Base-by-base conservation (phyloP, 140 eudicot genomes). In the Stevia rebaudiana region DNA sequence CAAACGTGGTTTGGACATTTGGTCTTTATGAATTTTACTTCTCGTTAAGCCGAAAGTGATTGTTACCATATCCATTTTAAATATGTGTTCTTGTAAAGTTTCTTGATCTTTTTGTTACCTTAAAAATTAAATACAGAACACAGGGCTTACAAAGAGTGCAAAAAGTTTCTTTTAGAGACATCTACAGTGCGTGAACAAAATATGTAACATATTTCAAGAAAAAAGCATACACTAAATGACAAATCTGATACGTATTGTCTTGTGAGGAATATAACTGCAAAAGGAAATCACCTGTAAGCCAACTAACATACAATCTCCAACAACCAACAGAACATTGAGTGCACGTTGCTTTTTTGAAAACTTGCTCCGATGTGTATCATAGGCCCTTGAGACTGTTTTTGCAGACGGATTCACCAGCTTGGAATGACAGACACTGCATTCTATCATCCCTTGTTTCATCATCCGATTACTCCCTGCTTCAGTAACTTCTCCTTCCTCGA, bases 351-450 rank as follows among this genome's bases (percentile, higher is more conserved):
- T 94, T 48, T 86, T 83, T 4, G 97, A 85, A 17, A 83, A 59
- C 64, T 83, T 85, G 79, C 70, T 83, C 70, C 94, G 76, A 41
- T 88, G 82, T n/a, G 74, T 68, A 65, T 94, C 99, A 72, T 94
- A 94, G 8, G 99, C 97, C 76, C 81, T 83, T 6, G 97, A 83
- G 11, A 94, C 86, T 19, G 94, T 7, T 65, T 78, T 94, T 1
- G 86, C 60, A 9, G 83, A 33, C 40, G 95, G 97, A 28, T 81
- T 74, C 47, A 80, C 80, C 79, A 94, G 71, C 85, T 82, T 85
- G 73, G 96, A 85, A 78, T 82, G 99, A 84, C 99, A 94, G 81
- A 83, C 95, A 59, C 99, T 94, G 82, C 99, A 94, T 78, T 94
- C 97, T 75, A 86, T 78, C 94, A 88, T 78, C 80, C 97, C 99